Evolutionary conservation across 306 rosid species (phyloP).

Genomic region (Amphicarpaea edgeworthii): DNA sequence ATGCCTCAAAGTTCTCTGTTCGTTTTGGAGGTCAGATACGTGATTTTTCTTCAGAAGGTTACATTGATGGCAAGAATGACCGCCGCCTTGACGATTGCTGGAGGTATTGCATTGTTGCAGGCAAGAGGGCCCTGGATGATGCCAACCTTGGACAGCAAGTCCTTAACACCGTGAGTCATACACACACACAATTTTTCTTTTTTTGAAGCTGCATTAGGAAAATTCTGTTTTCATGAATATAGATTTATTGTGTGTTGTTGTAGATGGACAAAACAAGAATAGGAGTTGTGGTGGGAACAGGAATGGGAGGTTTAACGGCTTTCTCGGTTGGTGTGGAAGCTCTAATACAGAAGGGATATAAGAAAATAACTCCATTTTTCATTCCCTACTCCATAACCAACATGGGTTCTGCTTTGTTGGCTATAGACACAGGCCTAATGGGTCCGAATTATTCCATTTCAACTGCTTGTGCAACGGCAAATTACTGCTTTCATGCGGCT

Average conservation of each 20-base stretch:
- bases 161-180: constrained; percentile 60
- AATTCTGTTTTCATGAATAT: neutral
- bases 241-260: constrained; percentile 4
- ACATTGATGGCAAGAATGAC: constrained; percentile 64
- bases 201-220: neutral
- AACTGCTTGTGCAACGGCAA: constrained; percentile 84
- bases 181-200: too few species aligned
- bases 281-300: constrained; percentile 76
- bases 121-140: constrained; percentile 75
- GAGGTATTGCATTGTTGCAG: constrained; percentile 71
- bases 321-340: constrained; percentile 60
- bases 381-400: constrained; percentile 67
- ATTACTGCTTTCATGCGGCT: constrained; percentile 71
- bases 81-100: constrained; percentile 73
- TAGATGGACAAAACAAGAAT: constrained; percentile 72
- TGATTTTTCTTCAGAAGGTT: constrained; percentile 62
- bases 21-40: constrained; percentile 71
- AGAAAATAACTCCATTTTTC: constrained; percentile 65
- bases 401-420: constrained; percentile 76
- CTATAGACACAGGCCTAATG: constrained; percentile 74
- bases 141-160: constrained; percentile 71
- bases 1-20: constrained; percentile 65
- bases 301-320: constrained; percentile 70
- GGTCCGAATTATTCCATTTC: constrained; percentile 82
- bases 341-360: constrained; percentile 57